Conservation (phyloP, 495 filamentous ascomycete genomes). For the Letharia columbiana region DNA sequence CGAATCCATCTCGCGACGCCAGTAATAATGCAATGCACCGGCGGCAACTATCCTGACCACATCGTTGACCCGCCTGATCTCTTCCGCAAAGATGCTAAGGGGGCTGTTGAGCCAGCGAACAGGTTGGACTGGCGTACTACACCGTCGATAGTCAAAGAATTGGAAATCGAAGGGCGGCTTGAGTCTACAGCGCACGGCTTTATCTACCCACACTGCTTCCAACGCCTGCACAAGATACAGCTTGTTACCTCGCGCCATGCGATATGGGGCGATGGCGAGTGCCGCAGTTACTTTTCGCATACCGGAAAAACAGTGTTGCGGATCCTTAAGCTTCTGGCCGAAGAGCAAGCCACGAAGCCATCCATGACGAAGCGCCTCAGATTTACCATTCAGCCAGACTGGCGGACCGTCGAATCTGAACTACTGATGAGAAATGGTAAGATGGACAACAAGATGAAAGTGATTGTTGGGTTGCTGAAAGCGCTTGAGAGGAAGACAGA, state of each 20-base stretch:
- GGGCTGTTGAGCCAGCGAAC: neutral
- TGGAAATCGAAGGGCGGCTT: neutral
- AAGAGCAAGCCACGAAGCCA: neutral
- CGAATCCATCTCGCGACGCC: neutral
- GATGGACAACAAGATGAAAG: neutral
- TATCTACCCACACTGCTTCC: conserved; percentile 8
- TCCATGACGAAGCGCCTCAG: neutral
- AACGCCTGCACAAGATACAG: conserved; percentile 4
- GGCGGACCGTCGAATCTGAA: neutral
- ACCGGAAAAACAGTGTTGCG: neutral
- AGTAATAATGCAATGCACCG: neutral
- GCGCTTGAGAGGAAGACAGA: neutral
- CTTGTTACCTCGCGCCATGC: neutral
- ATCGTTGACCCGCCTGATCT: neutral
- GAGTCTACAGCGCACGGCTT: neutral
- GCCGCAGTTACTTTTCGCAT: conserved; percentile 4
- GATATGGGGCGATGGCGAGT: neutral
- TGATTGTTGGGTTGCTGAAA: neutral
- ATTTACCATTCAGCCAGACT: neutral
- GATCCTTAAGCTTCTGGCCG: neutral
- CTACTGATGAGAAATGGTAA: neutral
- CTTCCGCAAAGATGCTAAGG: neutral
- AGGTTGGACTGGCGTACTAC: neutral
- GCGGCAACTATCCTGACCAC: neutral
- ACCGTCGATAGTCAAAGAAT: neutral